These are phyloP conservation scores for Ailanthus altissimus DNA, from an alignment of 345 rosid species.

Conservation along the genomic window DNA sequence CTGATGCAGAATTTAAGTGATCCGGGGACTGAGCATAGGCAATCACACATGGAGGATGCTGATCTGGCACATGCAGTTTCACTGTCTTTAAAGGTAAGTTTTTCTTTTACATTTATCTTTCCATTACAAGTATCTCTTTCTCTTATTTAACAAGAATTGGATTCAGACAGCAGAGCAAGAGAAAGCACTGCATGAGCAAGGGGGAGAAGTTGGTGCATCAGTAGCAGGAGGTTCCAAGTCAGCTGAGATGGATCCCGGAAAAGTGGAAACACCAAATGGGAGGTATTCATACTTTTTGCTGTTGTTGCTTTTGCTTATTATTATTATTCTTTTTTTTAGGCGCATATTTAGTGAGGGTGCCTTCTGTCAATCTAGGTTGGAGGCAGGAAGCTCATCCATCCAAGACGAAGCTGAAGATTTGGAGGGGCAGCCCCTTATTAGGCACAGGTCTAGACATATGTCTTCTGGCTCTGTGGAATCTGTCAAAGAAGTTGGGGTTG, in stretches of 20 bases:
- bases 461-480: constrained; percentile 52
- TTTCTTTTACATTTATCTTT: constrained; percentile 14
- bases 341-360: constrained; percentile 1
- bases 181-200: constrained; percentile 48
- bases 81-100: constrained; percentile 62
- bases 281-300: constrained; percentile 42
- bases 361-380: constrained; percentile 47
- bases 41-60: constrained; percentile 49
- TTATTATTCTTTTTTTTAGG: not conserved
- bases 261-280: constrained; percentile 56
- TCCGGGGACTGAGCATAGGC: constrained; percentile 43
- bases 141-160: constrained; percentile 28
- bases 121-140: not conserved
- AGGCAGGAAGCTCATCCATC: constrained; percentile 62
- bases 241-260: constrained; percentile 41
- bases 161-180: constrained; percentile 80
- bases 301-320: too few relatives aligned
- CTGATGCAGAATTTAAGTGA: constrained; percentile 44
- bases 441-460: constrained; percentile 62
- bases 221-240: constrained; percentile 41
- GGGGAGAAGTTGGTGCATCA: constrained; percentile 44
- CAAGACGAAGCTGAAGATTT: constrained; percentile 74
- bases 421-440: constrained; percentile 70
- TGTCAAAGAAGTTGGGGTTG: constrained; percentile 41
- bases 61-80: constrained; percentile 74